Base-by-base conservation (phyloP, 192 early-diverging fungal species). In the Neocallimastix lanati region DNA sequence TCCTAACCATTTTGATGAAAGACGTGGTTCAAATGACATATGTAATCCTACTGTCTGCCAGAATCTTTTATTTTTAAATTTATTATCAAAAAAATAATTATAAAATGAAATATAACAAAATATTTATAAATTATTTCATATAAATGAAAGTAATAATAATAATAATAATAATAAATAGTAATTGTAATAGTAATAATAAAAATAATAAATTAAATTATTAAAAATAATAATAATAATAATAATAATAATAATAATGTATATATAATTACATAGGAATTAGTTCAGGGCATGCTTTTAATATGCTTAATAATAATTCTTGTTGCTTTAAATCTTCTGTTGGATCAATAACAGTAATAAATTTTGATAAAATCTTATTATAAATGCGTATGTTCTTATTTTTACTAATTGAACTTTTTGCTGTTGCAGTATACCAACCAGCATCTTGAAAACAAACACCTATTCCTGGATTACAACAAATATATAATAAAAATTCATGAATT, bases 401-500 rank as follows among this genome's bases (percentile, higher is more conserved):
- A 25, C 78, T 81, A 21, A 83, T 77, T 21, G 50, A 67, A 4
- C 25, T 7, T n/a, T 67, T 67, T 67, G 82, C 80, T 76, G 81
- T 86, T 18, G 86, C 84, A 36, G 92, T 89, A 83, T 93, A 92
- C 94, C 93, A 96, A 29, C 92, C 93, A 16, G 84, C 82, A 77
- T 94, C 93, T 38, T 87, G 85, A 77, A 90, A 92, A 77, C 93
- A 94, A 14, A 95, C 85, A 18, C 93, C 93, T 28, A 88, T 81
- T 2, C 92, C 93, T 18, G 93, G 92, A 0, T 85, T 88, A 29
- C 88, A 91, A 78, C 92, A 94, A 5, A 94, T 84, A 28, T 93
- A 86, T 37, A 92, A 82, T 76, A 96, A 85, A 84, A 94, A 96
- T 36, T 86, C 81, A 78, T 95, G 92, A 0, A 88, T 86, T 27